These are phyloP conservation scores for Kodamaea fukazawae DNA, from an alignment of 805 yeast species.

Conservation along the genomic window DNA sequence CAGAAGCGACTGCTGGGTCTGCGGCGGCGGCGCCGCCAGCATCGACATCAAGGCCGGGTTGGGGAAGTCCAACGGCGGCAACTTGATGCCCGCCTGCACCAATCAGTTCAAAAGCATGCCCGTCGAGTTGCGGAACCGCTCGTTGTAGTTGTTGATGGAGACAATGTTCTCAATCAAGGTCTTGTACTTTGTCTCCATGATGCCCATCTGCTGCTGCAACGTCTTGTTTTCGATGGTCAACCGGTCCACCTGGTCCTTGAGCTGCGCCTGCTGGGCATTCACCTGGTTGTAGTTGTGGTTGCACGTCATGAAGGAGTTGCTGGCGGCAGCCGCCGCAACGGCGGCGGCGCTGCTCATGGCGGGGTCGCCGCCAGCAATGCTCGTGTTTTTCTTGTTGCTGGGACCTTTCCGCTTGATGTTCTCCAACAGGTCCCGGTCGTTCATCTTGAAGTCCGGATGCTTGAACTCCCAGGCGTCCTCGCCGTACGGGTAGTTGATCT, in stretches of 20 bases:
- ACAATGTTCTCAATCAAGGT: slow-evolving; percentile 62
- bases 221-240: slow-evolving; percentile 32
- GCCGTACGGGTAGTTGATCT: slow-evolving; percentile 53
- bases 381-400: slow-evolving; percentile 40
- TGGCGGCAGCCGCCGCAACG: slow-evolving; percentile 2
- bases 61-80: slow-evolving; percentile 65
- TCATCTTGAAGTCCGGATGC: slow-evolving; percentile 81
- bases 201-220: slow-evolving; percentile 33
- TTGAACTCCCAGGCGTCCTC: slow-evolving; percentile 92
- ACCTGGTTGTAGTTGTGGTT: slow-evolving; percentile 9
- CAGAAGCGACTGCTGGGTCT: slow-evolving; percentile 8
- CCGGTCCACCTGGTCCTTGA: slow-evolving; percentile 32
- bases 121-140: slow-evolving; percentile 53
- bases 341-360: slow-evolving; percentile 8
- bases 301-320: slow-evolving; percentile 3
- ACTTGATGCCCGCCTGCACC: slow-evolving; percentile 57
- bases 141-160: slow-evolving; percentile 54
- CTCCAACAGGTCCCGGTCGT: slow-evolving; percentile 76
- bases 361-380: neutral
- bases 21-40: slow-evolving; percentile 16
- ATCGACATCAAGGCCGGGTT: slow-evolving; percentile 26
- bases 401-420: slow-evolving; percentile 85
- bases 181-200: slow-evolving; percentile 56
- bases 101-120: slow-evolving; percentile 49
- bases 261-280: slow-evolving; percentile 11